These are phyloP conservation scores for Aspergillus pseudoterreus DNA, from an alignment of 2,329 filamentous ascomycete species.

Conservation along the genomic window DNA sequence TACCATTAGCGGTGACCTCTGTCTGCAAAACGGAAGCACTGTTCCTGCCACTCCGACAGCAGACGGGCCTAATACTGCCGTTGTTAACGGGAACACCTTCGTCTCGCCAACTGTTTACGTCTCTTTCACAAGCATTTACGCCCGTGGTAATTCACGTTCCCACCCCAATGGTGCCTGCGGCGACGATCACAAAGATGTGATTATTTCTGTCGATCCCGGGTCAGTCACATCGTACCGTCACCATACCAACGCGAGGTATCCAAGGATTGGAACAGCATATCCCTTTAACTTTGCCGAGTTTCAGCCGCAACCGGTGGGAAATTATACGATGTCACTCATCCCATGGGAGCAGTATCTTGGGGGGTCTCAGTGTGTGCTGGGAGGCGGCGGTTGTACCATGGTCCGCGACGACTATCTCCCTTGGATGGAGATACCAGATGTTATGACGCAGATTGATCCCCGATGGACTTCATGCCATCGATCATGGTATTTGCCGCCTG, in stretches of 20 bases:
- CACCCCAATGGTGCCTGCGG: conserved; percentile 15
- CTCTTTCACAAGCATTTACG: conserved; percentile 21
- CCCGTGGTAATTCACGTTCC: conserved; percentile 16
- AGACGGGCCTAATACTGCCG: conserved; percentile 16
- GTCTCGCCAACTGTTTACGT: conserved; percentile 19
- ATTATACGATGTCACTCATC: conserved; percentile 16
- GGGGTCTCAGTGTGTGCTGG: conserved; percentile 16
- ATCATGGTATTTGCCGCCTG: conserved; percentile 21
- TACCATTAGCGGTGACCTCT: conserved; percentile 17
- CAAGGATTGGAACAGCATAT: conserved; percentile 17
- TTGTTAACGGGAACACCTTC: conserved; percentile 17
- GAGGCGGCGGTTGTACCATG: conserved; percentile 13
- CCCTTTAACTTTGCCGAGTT: conserved; percentile 22
- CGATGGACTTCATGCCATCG: conserved; percentile 16
- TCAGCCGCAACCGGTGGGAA: conserved; percentile 14
- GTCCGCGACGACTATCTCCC: conserved; percentile 21
- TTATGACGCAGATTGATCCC: conserved; percentile 13
- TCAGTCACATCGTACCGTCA: conserved; percentile 14
- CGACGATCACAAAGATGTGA: conserved; percentile 12
- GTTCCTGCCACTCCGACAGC: conserved; percentile 11
- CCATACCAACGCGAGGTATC: conserved; percentile 21
- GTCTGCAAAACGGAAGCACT: conserved; percentile 18
- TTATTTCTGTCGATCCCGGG: conserved; percentile 15
- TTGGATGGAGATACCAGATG: conserved; percentile 17
- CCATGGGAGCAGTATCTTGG: conserved; percentile 21